Evolutionary conservation across 192 early-diverging fungal genomes (phyloP), one percentile per base, ranked within the genome.

Genomic region (Coemansia sp.): DNA sequence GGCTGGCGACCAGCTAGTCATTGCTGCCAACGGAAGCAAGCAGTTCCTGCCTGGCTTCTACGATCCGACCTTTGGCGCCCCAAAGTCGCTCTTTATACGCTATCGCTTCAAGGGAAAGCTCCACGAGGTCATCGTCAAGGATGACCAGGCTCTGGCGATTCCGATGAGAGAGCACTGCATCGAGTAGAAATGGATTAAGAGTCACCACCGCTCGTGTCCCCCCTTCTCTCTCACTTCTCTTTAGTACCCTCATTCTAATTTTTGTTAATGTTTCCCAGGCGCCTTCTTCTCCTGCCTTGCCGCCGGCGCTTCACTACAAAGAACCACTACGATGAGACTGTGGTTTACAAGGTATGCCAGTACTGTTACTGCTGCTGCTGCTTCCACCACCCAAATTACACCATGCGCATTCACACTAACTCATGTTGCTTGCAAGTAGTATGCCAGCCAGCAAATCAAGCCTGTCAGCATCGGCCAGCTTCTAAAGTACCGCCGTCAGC

Each of bases 41-140:
- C 91, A 88, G 24, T 90, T 91, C 65, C 84, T 99, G 65, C 83
- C 94, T 35, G 97, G 97, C 3, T 99, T 99, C 76, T 97, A 93
- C 67, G 95, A 99, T 76, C 95, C 97, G 27, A 94, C 94, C 69
- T 87, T 97, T 62, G 95, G 95, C 38, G 90, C 90, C 61, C 69
- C 74, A 18, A 99, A 99, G 76, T 84, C 87, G 60, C 83, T 99
- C 59, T 87, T 84, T 62, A 89, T 99, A 60, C 89, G 85, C 52
- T 99, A 99, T 68, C 78, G 80, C 64, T 99, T 96, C 83, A 84
- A 88, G 61, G 88, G 89, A 61, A 84, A 84, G 60, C 56, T 92
- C 47, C 97, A 99, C 72, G 86, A 91, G 80, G 87, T 90, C 1
- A 85, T 89, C 37, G 90, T 95, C 30, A 84, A 89, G 47, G 97